A percentile compares a stretch with the other conserved stretches of the same genome.
phyloP scores from a whole-genome alignment of 208 protist genomes.

The Acanthamoeba castellanii region DNA sequence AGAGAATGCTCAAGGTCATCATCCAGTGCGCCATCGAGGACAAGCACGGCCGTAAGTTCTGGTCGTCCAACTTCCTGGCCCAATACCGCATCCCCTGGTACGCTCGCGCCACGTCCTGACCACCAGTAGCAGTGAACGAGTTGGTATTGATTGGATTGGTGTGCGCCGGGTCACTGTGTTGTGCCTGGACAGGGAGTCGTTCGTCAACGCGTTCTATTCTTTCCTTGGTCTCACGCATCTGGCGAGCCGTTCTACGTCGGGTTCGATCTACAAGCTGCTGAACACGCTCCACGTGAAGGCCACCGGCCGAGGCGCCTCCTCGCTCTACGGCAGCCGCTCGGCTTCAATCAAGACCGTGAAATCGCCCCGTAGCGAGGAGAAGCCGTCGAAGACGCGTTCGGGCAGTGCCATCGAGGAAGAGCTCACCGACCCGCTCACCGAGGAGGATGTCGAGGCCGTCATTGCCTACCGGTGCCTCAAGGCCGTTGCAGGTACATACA shows the following conservation, averaged over 20 bases:
- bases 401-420: not conserved
- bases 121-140: no score
- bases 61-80: conserved; percentile 34
- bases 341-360: not conserved
- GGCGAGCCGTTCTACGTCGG: not conserved
- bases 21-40: conserved; percentile 62
- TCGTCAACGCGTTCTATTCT: conserved; percentile 47
- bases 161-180: no score
- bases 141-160: no score
- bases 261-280: conserved; percentile 45
- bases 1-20: conserved; percentile 60
- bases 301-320: not conserved
- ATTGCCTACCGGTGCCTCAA: conserved; percentile 51
- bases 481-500: not conserved
- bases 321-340: not conserved
- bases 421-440: conserved; percentile 36
- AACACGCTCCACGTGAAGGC: conserved; percentile 46
- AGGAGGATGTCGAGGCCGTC: conserved; percentile 34
- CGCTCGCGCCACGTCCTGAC: no score
- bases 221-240: conserved; percentile 5
- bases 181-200: not conserved
- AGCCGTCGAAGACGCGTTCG: not conserved
- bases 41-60: conserved; percentile 61
- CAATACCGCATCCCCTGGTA: conserved; percentile 61
- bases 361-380: not conserved